Percentiles rank a stretch among this genome's conserved stretches.
Evolutionary conservation across 352 stramenopile species (phyloP).

Genomic region (Globisporangium orthogonon): DNA sequence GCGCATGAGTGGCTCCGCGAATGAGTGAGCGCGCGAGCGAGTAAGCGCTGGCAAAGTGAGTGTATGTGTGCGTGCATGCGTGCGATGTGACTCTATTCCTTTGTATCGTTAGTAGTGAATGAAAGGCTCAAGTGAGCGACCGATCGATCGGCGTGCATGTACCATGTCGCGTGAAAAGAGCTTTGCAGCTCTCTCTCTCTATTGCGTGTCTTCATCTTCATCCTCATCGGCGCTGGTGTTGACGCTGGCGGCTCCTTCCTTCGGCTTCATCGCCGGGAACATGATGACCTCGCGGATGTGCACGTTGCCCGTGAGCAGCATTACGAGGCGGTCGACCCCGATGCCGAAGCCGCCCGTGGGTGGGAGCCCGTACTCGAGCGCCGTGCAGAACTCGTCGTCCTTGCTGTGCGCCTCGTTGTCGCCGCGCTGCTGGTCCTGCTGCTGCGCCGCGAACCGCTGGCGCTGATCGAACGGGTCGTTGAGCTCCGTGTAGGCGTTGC

Average conservation of each 20-base stretch:
- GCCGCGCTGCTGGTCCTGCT: constrained; percentile 69
- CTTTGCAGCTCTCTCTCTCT: neutral
- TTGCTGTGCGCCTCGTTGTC: constrained; percentile 89
- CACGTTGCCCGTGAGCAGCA: constrained; percentile 97
- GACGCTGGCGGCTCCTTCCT: constrained; percentile 11
- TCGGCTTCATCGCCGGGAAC: constrained; percentile 98
- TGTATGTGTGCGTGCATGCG: neutral
- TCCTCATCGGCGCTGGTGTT: too few species aligned
- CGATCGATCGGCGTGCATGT: too few species aligned
- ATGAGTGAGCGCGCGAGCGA: neutral
- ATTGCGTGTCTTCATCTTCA: neutral
- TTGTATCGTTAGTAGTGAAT: neutral
- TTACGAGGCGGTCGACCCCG: constrained; percentile 96
- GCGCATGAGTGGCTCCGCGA: constrained; percentile 44
- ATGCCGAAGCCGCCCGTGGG: constrained; percentile 97
- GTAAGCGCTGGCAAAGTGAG: too few species aligned
- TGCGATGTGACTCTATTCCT: neutral
- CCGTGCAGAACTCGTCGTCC: constrained; percentile 97
- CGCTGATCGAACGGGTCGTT: constrained; percentile 98
- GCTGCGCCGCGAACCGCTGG: constrained; percentile 93
- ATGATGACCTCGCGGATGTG: constrained; percentile 99
- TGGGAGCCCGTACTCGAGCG: constrained; percentile 96
- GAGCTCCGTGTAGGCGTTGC: constrained; percentile 99
- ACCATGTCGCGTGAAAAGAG: neutral
- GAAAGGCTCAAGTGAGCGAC: too few species aligned